Evolutionary conservation across 2,329 filamentous ascomycete genomes (phyloP).

Genomic region (Phaeosphaeria sp.): DNA sequence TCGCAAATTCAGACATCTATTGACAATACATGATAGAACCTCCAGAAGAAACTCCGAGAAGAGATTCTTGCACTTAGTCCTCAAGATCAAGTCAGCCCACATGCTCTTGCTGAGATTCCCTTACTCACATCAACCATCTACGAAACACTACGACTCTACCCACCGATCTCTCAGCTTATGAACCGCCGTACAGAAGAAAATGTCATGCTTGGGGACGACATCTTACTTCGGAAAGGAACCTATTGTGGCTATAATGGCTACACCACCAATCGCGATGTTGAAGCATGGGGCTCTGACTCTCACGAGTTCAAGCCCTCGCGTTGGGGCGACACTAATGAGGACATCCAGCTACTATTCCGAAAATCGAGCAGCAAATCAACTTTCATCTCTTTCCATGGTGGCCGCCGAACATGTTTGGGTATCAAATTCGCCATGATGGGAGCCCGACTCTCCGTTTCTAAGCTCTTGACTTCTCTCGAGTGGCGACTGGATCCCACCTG

Average conservation of each 20-base stretch:
- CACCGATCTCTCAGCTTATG: conserved; percentile 57
- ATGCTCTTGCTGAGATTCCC: conserved; percentile 13
- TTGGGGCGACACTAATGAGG: conserved; percentile 40
- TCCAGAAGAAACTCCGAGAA: neutral
- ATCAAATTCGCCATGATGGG: conserved; percentile 46
- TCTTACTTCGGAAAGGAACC: conserved; percentile 13
- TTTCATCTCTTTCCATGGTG: conserved; percentile 50
- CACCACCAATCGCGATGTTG: conserved; percentile 11
- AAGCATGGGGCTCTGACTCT: conserved; percentile 15
- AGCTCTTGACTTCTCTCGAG: conserved; percentile 32
- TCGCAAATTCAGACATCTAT: too few species aligned
- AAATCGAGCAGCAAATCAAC: conserved; percentile 39
- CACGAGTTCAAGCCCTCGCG: conserved; percentile 44
- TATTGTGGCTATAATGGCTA: conserved; percentile 20
- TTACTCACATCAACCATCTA: conserved; percentile 52
- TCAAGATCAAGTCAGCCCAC: conserved; percentile 4
- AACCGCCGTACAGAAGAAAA: conserved; percentile 41
- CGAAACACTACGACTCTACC: conserved; percentile 56
- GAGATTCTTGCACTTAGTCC: conserved; percentile 1
- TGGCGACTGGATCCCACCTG: conserved; percentile 45
- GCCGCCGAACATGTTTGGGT: conserved; percentile 47
- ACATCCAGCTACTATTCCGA: conserved; percentile 41
- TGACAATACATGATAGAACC: too few species aligned
- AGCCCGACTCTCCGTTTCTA: conserved; percentile 36
- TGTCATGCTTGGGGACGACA: conserved; percentile 27